Conservation (phyloP, 768 basidiomycete species). For the Calocera cornea region DNA sequence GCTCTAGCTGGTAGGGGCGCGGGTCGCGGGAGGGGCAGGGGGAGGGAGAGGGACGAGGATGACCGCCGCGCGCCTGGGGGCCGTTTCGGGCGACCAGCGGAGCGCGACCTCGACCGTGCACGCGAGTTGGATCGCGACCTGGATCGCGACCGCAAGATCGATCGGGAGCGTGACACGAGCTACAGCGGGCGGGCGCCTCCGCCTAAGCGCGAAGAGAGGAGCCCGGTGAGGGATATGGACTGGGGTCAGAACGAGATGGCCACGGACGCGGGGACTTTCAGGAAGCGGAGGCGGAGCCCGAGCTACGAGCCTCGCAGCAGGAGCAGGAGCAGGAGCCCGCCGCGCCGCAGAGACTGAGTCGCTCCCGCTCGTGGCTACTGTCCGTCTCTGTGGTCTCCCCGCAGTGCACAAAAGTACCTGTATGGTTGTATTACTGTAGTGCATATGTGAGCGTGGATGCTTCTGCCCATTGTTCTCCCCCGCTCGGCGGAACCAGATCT, state of each 20-base stretch:
- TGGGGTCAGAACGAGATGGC: neutral
- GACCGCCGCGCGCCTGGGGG: neutral
- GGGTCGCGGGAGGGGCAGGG: neutral
- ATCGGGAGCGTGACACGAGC: neutral
- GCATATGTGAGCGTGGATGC: too few species aligned
- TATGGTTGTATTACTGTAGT: too few species aligned
- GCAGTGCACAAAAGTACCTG: too few species aligned
- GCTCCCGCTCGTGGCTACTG: too few species aligned
- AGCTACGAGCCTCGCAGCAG: neutral
- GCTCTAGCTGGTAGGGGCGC: neutral
- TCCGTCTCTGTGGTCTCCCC: too few species aligned
- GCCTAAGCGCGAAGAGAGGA: neutral
- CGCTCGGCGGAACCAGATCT: too few species aligned
- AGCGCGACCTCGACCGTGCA: neutral
- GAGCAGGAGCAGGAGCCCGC: neutral
- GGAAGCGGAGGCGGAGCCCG: neutral
- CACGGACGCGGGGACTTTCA: neutral
- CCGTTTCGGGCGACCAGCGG: neutral
- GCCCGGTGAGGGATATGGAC: neutral
- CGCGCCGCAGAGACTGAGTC: neutral
- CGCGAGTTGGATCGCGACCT: neutral
- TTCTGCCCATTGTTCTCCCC: too few species aligned
- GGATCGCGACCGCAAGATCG: neutral
- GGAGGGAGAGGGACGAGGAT: neutral
- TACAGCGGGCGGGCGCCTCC: neutral